These are phyloP conservation scores for Polytrichum commune DNA, from an alignment of 225 moss, liverwort and hornwort genomes.

Conservation along the genomic window DNA sequence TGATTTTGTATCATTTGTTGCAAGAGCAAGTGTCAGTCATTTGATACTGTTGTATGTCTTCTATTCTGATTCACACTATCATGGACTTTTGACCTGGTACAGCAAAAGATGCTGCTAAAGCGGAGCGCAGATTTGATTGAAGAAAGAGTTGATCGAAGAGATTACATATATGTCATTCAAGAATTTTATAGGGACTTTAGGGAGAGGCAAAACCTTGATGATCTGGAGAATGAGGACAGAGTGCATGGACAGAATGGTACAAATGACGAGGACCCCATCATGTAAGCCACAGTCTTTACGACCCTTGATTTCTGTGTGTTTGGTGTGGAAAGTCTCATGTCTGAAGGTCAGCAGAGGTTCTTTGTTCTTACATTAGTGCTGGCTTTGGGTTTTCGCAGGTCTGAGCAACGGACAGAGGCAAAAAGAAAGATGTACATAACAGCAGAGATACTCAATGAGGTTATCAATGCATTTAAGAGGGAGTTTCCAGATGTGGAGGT, in stretches of 20 bases:
- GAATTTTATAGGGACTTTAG: conserved; percentile 64
- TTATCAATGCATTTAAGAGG: conserved; percentile 60
- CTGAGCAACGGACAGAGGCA: conserved; percentile 46
- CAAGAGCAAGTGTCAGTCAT: not conserved
- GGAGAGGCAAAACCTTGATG: conserved; percentile 44
- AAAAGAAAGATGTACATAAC: conserved; percentile 70
- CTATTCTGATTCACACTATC: not conserved
- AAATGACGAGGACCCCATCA: conserved; percentile 22
- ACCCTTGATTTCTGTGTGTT: not conserved
- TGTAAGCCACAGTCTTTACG: conserved; percentile 46
- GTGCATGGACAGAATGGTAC: conserved; percentile 30
- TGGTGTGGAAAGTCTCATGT: no score
- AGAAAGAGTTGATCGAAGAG: conserved; percentile 74
- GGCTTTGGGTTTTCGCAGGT: conserved; percentile 33
- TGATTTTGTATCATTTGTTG: not conserved
- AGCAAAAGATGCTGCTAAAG: conserved; percentile 66
- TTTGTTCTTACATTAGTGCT: conserved; percentile 5
- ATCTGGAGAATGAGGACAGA: conserved; percentile 64
- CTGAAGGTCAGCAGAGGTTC: no score
- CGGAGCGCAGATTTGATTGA: conserved; percentile 51
- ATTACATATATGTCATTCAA: conserved; percentile 68
- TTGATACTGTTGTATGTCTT: conserved; percentile 2
- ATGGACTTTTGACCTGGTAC: not conserved
- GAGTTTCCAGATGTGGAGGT: conserved; percentile 64
- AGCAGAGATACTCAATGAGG: conserved; percentile 72